Percentiles rank a stretch among this genome's conserved stretches.
phyloP scores from a whole-genome alignment of 768 basidiomycete genomes.

The Termitomyces sp. region DNA sequence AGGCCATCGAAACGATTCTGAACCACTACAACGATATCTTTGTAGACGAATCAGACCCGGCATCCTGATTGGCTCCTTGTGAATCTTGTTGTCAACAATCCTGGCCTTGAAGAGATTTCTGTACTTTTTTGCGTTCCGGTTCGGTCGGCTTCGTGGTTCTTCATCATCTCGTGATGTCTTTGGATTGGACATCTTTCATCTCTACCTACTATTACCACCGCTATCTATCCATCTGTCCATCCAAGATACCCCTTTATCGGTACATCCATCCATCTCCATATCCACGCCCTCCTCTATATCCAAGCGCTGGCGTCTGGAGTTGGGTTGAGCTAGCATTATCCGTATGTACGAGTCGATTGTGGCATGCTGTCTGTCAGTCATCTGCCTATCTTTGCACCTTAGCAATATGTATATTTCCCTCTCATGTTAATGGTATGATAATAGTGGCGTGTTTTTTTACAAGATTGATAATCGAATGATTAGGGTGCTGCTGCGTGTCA shows the following conservation, averaged over 20 bases:
- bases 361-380: background rate
- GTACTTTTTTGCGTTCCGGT: background rate
- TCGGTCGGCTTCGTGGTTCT: conserved; percentile 1
- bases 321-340: background rate
- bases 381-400: background rate
- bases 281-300: background rate
- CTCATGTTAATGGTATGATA: background rate
- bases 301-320: conserved; percentile 1
- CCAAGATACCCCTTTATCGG: conserved; percentile 2
- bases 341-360: background rate
- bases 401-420: background rate
- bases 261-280: background rate
- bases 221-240: background rate
- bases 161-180: background rate
- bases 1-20: conserved; percentile 96
- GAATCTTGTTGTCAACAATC: background rate
- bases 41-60: conserved; percentile 75
- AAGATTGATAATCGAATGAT: background rate
- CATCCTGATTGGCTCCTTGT: background rate
- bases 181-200: background rate
- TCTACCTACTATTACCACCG: background rate
- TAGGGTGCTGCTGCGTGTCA: background rate
- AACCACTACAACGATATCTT: conserved; percentile 96
- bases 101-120: background rate
- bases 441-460: background rate